Evolutionary conservation across 768 basidiomycete genomes (phyloP).

Genomic region (Tricholoma furcatifolium): DNA sequence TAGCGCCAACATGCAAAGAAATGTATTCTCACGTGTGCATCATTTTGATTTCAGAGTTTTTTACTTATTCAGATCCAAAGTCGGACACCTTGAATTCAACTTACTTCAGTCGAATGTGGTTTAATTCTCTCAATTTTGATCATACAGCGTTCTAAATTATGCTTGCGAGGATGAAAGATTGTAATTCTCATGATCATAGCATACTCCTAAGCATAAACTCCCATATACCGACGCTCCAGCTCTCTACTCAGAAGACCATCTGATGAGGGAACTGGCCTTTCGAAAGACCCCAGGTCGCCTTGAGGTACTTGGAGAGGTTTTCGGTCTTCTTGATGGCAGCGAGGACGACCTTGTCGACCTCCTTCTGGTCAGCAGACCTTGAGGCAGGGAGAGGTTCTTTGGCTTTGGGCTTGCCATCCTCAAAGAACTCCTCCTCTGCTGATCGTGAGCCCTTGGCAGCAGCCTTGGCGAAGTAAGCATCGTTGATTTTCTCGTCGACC

Average conservation of each 20-base stretch:
- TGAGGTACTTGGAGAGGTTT: slow-evolving; percentile 90
- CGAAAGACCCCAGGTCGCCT: slow-evolving; percentile 88
- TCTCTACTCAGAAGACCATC: slow-evolving; percentile 71
- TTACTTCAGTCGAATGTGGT: not conserved
- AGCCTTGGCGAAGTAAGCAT: slow-evolving; percentile 90
- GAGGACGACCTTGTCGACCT: slow-evolving; percentile 74
- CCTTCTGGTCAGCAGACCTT: slow-evolving; percentile 91
- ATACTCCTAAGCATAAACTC: slow-evolving; percentile 26
- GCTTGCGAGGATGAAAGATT: slow-evolving; percentile 28
- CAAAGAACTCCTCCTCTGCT: slow-evolving; percentile 97
- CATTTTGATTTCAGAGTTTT: too few species aligned
- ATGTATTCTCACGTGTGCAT: not conserved
- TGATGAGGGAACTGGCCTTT: slow-evolving; percentile 98
- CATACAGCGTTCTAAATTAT: slow-evolving; percentile 23
- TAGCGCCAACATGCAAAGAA: slow-evolving; percentile 32
- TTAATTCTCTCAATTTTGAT: not conserved
- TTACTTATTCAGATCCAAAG: too few species aligned
- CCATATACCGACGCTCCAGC: slow-evolving; percentile 14
- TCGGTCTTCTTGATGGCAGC: slow-evolving; percentile 88
- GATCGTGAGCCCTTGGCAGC: slow-evolving; percentile 66
- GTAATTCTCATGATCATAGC: slow-evolving; percentile 36
- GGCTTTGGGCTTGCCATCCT: slow-evolving; percentile 87
- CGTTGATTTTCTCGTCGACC: slow-evolving; percentile 90
- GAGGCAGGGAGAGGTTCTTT: slow-evolving; percentile 85
- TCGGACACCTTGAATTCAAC: not conserved